Percentiles rank a stretch among this genome's conserved stretches.
phyloP scores from a whole-genome alignment of 768 basidiomycete genomes.

The Tulasnella sp. region DNA sequence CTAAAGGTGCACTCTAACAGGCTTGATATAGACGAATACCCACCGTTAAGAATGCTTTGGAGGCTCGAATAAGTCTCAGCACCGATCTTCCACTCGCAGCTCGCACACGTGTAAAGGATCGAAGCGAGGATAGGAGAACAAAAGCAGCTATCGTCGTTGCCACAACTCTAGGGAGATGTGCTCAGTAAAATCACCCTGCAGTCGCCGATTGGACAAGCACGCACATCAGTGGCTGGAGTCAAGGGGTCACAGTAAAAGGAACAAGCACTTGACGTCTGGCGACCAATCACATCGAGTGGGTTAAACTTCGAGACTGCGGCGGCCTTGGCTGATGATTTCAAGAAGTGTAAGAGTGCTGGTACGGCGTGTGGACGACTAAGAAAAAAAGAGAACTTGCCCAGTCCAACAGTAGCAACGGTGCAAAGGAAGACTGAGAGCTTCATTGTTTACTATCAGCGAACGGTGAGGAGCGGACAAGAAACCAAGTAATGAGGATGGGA shows the following conservation, averaged over 20 bases:
- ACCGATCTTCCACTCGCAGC: background rate
- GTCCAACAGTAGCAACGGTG: background rate
- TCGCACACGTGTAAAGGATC: background rate
- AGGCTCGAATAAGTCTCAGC: background rate
- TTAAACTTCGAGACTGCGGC: background rate
- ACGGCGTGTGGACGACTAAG: background rate
- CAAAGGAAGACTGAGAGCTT: background rate
- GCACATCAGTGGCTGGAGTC: background rate
- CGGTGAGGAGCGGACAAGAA: too few relatives aligned
- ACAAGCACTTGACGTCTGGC: background rate
- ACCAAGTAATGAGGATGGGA: too few relatives aligned
- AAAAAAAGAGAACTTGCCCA: background rate
- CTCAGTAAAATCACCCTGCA: too few relatives aligned
- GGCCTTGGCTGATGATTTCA: background rate
- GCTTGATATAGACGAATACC: background rate
- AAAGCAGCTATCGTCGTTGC: background rate
- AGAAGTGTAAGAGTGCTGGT: background rate
- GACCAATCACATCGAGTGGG: background rate
- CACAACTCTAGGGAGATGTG: background rate
- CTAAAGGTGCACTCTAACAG: background rate
- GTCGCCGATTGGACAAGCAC: background rate
- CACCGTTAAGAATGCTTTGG: background rate
- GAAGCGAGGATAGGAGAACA: background rate
- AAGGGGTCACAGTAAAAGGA: background rate
- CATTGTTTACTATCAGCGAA: background rate